Conservation (phyloP, 1,284 basidiomycete species). For the Coniferiporia weirii region DNA sequence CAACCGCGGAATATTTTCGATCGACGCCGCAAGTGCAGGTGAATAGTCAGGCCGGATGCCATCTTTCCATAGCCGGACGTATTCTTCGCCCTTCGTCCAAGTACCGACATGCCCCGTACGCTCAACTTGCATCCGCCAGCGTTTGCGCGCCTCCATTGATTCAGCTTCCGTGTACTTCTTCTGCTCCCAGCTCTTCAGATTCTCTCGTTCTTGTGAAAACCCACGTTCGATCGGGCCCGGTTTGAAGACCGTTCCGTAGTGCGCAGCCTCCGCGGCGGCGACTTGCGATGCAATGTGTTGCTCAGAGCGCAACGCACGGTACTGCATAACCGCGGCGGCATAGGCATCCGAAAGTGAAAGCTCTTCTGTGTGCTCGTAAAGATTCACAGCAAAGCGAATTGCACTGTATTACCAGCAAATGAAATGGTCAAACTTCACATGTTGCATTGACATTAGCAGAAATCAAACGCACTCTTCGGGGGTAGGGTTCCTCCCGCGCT, state of each 20-base stretch:
- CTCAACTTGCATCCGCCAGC: slow-evolving; percentile 67
- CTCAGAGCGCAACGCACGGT: slow-evolving; percentile 80
- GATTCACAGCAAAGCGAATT: slow-evolving; percentile 74
- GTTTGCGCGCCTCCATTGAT: slow-evolving; percentile 59
- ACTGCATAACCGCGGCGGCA: slow-evolving; percentile 74
- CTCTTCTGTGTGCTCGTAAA: slow-evolving; percentile 58
- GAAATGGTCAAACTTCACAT: slow-evolving; percentile 7
- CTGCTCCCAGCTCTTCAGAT: slow-evolving; percentile 54
- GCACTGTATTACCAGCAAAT: slow-evolving; percentile 45
- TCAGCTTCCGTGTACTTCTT: slow-evolving; percentile 52
- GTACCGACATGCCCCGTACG: slow-evolving; percentile 35
- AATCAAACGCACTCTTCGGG: slow-evolving; percentile 79
- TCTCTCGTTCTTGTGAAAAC: slow-evolving; percentile 58
- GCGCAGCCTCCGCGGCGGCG: slow-evolving; percentile 77
- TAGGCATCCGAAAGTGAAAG: slow-evolving; percentile 81
- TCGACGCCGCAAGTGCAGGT: slow-evolving; percentile 36
- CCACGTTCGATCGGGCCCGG: slow-evolving; percentile 55
- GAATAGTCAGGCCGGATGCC: slow-evolving; percentile 62
- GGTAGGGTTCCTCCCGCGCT: slow-evolving; percentile 77
- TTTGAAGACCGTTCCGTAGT: slow-evolving; percentile 69
- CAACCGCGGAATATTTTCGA: not conserved
- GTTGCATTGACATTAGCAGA: not conserved
- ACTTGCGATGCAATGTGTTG: slow-evolving; percentile 75
- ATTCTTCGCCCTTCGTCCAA: slow-evolving; percentile 68
- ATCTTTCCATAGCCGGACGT: slow-evolving; percentile 64